Evolutionary conservation across 768 basidiomycete genomes (phyloP), one percentile per base, ranked within the genome.

Genomic region (Heimioporus sp.): DNA sequence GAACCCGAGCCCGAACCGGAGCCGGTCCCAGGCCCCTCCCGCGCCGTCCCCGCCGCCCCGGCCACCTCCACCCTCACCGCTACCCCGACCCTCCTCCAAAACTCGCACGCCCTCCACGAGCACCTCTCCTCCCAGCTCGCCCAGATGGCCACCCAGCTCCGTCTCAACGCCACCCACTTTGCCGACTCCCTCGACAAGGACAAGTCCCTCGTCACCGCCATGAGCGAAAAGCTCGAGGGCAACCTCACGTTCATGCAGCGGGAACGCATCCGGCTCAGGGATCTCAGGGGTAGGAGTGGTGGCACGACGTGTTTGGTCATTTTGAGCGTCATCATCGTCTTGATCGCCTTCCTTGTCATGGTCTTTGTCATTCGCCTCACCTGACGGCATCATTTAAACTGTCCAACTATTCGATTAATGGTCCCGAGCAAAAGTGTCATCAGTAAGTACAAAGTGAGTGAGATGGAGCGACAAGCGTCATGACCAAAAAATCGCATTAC

Each of bases 71-170:
- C 68, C 5, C 51, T 70, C 32, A 70, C 69, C 16, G 60, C 71
- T 19, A 57, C 65, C 19, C 73, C 74, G 4, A 69, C 74, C 5
- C 72, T 76, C 60, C 68, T 80, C 20, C 77, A 81, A 59, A 79
- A 81, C 53, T 80, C 86, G n/a, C 77, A 67, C 34, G 75, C 78
- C 1, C 70, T 87, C 3, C 92, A 95, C 21, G 80, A 90, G 46
- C 81, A 89, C 20, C 80, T 95, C 43, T 79, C 88, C 0, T 74
- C 75, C 10, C 86, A 91, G 61, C 80, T 95, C 21, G 85, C 83
- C 1, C 68, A 82, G 50, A 98, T 98, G 95, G 92, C 92, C 1
- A 75, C 83, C 10, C 92, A 93, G 64, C 82, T 98, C 45, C 90
- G 89, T 60, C 77, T 81, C 20, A 96, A 96, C 58, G 86, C 92